These are phyloP conservation scores for Hamigera avellanea DNA, from an alignment of 495 filamentous ascomycete genomes.

Conservation along the genomic window DNA sequence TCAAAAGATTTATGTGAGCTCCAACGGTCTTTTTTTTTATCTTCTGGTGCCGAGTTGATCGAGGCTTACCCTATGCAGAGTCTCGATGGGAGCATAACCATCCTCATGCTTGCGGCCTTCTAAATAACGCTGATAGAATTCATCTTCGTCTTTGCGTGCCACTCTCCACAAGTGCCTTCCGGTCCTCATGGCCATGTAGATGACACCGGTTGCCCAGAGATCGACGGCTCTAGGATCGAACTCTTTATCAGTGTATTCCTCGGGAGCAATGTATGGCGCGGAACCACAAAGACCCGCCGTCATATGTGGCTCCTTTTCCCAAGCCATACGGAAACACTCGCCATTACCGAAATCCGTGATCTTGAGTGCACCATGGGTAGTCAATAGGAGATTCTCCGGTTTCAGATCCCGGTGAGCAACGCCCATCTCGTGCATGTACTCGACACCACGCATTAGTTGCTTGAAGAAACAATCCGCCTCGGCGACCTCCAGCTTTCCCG, in stretches of 20 bases:
- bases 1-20: conserved; percentile 1
- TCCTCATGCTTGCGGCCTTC: conserved; percentile 86
- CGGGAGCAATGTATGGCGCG: conserved; percentile 93
- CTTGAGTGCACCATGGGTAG: conserved; percentile 87
- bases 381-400: conserved; percentile 92
- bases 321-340: conserved; percentile 99
- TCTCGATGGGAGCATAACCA: conserved; percentile 94
- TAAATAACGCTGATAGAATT: conserved; percentile 90
- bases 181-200: conserved; percentile 99
- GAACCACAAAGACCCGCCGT: conserved; percentile 92
- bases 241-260: conserved; percentile 89
- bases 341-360: conserved; percentile 99
- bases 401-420: conserved; percentile 96
- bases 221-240: conserved; percentile 96
- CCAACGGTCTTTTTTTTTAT: no score
- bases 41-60: neutral
- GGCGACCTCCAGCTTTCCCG: conserved; percentile 81
- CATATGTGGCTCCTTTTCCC: conserved; percentile 98
- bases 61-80: conserved; percentile 75
- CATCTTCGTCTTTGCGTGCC: conserved; percentile 89
- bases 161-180: conserved; percentile 94
- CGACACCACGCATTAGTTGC: conserved; percentile 97
- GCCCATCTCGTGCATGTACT: conserved; percentile 99
- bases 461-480: conserved; percentile 99
- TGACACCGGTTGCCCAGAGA: conserved; percentile 95